Evolutionary conservation across 768 basidiomycete genomes (phyloP).

Genomic region (Asterophora parasitica): DNA sequence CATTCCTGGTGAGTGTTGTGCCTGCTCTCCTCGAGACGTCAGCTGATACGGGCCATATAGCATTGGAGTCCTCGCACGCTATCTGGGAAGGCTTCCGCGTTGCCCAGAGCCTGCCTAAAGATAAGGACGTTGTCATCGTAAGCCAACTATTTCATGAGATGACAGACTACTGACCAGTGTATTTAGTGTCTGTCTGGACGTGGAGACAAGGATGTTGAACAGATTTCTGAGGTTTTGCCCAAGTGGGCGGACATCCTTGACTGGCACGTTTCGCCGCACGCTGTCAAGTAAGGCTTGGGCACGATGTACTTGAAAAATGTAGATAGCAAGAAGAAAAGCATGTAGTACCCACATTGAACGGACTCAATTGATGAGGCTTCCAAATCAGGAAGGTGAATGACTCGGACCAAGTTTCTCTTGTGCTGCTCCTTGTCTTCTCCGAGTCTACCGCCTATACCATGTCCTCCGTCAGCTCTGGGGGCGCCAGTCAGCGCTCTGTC

Average conservation of each 20-base stretch:
- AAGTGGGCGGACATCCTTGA: conserved; percentile 93
- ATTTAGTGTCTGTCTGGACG: conserved; percentile 85
- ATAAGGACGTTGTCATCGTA: conserved; percentile 87
- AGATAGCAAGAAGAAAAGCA: neutral
- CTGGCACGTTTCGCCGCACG: conserved; percentile 71
- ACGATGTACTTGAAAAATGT: neutral
- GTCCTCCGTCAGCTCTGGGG: conserved; percentile 33
- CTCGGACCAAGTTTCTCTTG: neutral
- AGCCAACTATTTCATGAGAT: conserved; percentile 27
- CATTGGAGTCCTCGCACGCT: conserved; percentile 93
- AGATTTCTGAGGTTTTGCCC: conserved; percentile 90
- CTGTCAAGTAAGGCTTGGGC: conserved; percentile 14
- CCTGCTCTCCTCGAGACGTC: neutral
- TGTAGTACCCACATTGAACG: neutral
- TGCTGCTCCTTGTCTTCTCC: neutral
- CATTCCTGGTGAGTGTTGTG: conserved; percentile 68
- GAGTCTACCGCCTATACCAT: conserved; percentile 26
- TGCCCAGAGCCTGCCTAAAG: conserved; percentile 80
- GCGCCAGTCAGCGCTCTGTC: conserved; percentile 51
- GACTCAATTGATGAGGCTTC: neutral
- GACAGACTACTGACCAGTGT: neutral
- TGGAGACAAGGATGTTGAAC: conserved; percentile 97
- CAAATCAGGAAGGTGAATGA: conserved; percentile 14
- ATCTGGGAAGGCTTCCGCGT: conserved; percentile 88
- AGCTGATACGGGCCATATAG: conserved; percentile 33